Percentiles rank a stretch among this genome's conserved stretches.
Evolutionary conservation across 768 basidiomycete genomes (phyloP).

Genomic region (Cystobasidium onofrii): DNA sequence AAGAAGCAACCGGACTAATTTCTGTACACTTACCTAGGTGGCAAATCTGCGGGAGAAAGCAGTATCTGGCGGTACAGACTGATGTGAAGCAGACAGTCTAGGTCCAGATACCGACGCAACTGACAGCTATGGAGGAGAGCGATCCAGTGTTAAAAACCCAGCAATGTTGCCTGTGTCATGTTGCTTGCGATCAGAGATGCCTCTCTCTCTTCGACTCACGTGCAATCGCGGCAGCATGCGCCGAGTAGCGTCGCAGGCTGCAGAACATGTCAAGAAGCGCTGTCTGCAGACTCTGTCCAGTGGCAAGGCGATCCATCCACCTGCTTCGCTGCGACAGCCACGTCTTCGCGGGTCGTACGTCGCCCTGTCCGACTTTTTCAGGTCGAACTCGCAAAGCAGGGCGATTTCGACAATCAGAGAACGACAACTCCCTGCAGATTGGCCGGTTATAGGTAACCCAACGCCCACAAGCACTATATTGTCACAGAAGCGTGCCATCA

Average conservation of each 20-base stretch:
- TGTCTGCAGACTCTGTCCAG: neutral
- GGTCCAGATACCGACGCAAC: too few species aligned
- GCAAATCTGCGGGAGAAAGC: too few species aligned
- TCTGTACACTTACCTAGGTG: too few species aligned
- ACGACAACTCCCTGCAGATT: neutral
- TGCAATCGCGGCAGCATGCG: neutral
- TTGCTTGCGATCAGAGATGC: too few species aligned
- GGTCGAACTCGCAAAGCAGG: neutral
- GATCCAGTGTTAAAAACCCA: too few species aligned
- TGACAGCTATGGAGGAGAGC: too few species aligned
- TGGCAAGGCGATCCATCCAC: neutral
- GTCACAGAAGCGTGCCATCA: neutral
- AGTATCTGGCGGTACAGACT: too few species aligned
- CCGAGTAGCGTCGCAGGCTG: neutral
- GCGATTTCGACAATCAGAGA: neutral
- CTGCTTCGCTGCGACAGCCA: neutral
- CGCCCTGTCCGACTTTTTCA: slow-evolving; percentile 7
- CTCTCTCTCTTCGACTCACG: neutral
- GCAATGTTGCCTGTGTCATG: too few species aligned
- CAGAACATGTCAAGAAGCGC: neutral
- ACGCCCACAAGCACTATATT: neutral
- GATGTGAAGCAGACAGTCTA: too few species aligned
- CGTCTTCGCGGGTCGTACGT: neutral
- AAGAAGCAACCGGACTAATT: too few species aligned
- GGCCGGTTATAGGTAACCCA: neutral